Percentiles rank a stretch among this genome's conserved stretches.
Evolutionary conservation across 2,329 filamentous ascomycete species (phyloP).

Genomic region (Sporothrix sp.): DNA sequence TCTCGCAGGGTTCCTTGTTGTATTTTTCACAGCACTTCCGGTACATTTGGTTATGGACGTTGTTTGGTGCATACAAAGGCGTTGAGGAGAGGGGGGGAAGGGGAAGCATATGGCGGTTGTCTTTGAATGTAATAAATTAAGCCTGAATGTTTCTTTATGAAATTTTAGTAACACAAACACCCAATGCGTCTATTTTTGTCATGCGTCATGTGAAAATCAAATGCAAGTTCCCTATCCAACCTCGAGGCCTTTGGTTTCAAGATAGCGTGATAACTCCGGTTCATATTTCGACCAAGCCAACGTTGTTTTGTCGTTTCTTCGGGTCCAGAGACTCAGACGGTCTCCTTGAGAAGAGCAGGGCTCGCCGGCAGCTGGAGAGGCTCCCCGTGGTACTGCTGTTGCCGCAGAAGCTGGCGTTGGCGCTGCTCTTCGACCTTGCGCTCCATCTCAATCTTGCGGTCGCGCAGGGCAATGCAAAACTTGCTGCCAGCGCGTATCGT

Average conservation of each 20-base stretch:
- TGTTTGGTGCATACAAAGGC: neutral
- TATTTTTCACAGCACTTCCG: constrained; percentile 2
- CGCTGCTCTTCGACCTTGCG: constrained; percentile 30
- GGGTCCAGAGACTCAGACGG: too few species aligned
- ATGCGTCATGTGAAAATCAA: neutral
- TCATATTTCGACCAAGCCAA: too few species aligned
- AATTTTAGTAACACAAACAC: neutral
- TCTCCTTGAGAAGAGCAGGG: constrained; percentile 1
- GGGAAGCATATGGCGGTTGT: neutral
- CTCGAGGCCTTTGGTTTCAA: too few species aligned
- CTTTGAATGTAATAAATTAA: too few species aligned
- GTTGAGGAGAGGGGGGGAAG: too few species aligned
- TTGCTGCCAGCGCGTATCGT: constrained; percentile 45
- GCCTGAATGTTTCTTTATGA: too few species aligned
- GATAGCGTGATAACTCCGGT: too few species aligned
- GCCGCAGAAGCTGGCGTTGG: neutral
- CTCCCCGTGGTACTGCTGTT: neutral
- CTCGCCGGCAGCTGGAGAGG: neutral
- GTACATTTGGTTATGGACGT: constrained; percentile 6
- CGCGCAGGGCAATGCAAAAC: constrained; percentile 52
- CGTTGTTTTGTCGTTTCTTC: neutral
- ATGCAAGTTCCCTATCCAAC: neutral
- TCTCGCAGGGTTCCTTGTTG: neutral
- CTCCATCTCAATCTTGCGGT: constrained; percentile 39
- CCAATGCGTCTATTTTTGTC: neutral